Evolutionary conservation across 2,329 filamentous ascomycete species (phyloP).

Genomic region (Ceratocystis albifundus): DNA sequence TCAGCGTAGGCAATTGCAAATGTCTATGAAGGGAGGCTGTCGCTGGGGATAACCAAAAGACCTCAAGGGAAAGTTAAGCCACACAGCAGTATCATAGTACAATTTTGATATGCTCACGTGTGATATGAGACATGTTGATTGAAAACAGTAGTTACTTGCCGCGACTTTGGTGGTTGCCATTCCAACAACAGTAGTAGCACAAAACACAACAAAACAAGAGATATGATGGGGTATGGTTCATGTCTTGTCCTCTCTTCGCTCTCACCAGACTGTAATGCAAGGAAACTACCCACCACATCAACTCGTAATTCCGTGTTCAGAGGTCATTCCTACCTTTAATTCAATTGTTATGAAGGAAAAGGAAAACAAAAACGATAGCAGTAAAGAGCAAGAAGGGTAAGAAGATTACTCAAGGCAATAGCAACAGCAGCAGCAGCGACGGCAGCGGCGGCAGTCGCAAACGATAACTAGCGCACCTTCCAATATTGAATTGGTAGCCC

Average conservation of each 20-base stretch:
- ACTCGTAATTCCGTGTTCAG: neutral
- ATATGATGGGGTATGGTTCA: neutral
- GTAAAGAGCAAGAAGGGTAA: too few species aligned
- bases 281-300: conserved; percentile 3
- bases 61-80: neutral
- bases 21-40: too few species aligned
- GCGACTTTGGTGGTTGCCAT: neutral
- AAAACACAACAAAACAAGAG: neutral
- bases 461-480: neutral
- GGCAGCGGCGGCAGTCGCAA: neutral
- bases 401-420: neutral
- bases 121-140: neutral
- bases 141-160: neutral
- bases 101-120: neutral
- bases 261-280: neutral
- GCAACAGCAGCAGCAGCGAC: neutral
- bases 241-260: neutral
- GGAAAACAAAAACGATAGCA: neutral
- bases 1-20: too few species aligned
- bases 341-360: neutral
- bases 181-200: neutral
- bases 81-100: neutral
- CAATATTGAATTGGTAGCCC: neutral
- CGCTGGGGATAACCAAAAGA: too few species aligned
- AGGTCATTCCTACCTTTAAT: conserved; percentile 6